These are phyloP conservation scores for Arthrobotrys sphaeroides DNA, from an alignment of 2,329 filamentous ascomycete genomes.

Conservation along the genomic window DNA sequence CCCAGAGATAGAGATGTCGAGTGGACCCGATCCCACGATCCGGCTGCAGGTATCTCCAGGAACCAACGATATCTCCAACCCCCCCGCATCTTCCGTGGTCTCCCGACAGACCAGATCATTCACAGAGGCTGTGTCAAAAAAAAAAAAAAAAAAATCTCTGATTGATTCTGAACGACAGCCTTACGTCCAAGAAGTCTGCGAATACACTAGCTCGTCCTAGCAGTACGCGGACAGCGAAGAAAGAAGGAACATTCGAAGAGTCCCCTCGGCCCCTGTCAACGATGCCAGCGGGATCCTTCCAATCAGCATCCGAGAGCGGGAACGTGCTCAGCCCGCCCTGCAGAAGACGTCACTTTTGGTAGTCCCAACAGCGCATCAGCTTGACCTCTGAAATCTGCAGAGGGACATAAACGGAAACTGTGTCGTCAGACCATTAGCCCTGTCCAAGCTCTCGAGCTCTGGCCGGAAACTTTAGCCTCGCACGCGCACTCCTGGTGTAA, in stretches of 20 bases:
- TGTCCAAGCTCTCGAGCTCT: too few species aligned
- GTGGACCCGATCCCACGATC: conserved; percentile 4
- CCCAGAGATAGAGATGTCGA: not conserved
- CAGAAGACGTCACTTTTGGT: conserved; percentile 12
- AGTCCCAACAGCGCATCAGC: not conserved
- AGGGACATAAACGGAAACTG: not conserved
- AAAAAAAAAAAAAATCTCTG: too few species aligned
- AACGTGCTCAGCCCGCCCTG: conserved; percentile 9
- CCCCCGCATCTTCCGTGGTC: not conserved
- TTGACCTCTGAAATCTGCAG: not conserved
- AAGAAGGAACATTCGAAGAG: not conserved
- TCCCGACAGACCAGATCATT: conserved; percentile 4
- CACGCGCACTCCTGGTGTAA: too few species aligned
- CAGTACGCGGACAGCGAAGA: not conserved
- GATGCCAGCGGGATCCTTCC: not conserved
- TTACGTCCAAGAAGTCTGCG: not conserved
- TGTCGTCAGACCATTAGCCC: not conserved
- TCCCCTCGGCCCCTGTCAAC: not conserved
- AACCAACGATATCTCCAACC: not conserved
- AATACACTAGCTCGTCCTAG: not conserved
- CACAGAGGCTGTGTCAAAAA: conserved; percentile 1
- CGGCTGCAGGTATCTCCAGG: conserved; percentile 7
- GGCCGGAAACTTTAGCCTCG: too few species aligned
- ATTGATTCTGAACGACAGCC: not conserved
- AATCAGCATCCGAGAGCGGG: conserved; percentile 2